Conservation (phyloP, 768 basidiomycete species). For the Trametes cingulata region DNA sequence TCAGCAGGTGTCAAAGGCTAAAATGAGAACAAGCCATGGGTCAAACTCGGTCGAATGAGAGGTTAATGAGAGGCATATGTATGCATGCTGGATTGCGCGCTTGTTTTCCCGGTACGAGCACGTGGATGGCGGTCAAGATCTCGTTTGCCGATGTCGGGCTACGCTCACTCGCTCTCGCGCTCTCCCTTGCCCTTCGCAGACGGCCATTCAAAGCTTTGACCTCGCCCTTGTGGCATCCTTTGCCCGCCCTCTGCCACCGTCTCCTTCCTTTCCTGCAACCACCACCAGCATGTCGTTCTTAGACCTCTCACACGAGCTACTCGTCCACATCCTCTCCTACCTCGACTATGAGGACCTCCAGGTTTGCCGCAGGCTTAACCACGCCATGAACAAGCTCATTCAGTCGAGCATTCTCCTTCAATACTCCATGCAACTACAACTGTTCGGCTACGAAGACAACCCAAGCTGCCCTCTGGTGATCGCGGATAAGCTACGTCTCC, state of each 20-base stretch:
- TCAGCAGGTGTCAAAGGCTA: no score
- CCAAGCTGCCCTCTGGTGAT: constrained; percentile 11
- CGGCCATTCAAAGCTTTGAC: no score
- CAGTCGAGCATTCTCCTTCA: constrained; percentile 16
- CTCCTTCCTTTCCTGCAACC: background rate
- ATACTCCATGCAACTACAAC: constrained; percentile 22
- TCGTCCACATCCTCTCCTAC: constrained; percentile 23
- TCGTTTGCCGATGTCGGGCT: background rate
- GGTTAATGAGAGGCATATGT: no score
- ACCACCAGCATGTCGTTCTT: constrained; percentile 14
- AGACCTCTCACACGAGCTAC: constrained; percentile 22
- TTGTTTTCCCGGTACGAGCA: background rate
- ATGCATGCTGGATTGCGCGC: no score
- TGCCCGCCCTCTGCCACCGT: no score
- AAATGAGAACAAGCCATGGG: no score
- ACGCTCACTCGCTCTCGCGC: background rate
- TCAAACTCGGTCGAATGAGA: no score
- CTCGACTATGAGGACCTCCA: constrained; percentile 21
- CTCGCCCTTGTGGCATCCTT: no score
- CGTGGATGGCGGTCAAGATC: background rate
- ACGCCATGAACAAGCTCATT: constrained; percentile 18
- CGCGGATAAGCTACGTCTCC: constrained; percentile 18
- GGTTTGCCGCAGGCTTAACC: constrained; percentile 10
- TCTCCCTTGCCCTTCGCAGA: no score
- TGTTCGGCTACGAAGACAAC: constrained; percentile 21